Conservation (phyloP, 78 protist species). For the Acrasis kona region DNA sequence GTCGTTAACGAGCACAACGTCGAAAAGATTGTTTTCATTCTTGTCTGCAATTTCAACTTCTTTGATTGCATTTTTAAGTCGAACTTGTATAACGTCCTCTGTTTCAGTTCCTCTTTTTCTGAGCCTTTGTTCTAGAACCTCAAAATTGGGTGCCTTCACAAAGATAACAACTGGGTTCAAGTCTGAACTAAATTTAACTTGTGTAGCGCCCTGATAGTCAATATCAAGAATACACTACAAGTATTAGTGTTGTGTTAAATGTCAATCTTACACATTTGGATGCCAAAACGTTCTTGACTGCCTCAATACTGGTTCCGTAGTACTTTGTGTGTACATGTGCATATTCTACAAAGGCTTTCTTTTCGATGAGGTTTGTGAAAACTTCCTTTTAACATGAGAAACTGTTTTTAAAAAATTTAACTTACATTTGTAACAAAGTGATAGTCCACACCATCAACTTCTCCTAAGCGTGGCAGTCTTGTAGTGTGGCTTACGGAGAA, state of each 20-base stretch:
- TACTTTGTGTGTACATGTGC: slow-evolving; percentile 51
- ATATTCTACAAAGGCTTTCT: slow-evolving; percentile 42
- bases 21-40: slow-evolving; percentile 34
- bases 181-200: slow-evolving; percentile 27
- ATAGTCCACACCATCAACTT: slow-evolving; percentile 59
- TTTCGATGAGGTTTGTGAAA: neutral
- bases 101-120: slow-evolving; percentile 70
- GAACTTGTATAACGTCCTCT: slow-evolving; percentile 56
- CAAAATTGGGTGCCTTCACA: slow-evolving; percentile 62
- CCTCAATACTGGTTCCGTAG: slow-evolving; percentile 63
- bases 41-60: slow-evolving; percentile 62
- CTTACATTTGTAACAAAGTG: slow-evolving; percentile 27
- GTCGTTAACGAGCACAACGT: slow-evolving; percentile 56
- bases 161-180: slow-evolving; percentile 32
- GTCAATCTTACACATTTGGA: too few species aligned
- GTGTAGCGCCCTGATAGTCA: slow-evolving; percentile 82
- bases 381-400: slow-evolving; percentile 1
- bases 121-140: slow-evolving; percentile 55
- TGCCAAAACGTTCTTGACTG: too few species aligned
- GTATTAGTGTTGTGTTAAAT: too few species aligned
- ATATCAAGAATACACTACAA: slow-evolving; percentile 66
- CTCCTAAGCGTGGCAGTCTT: slow-evolving; percentile 62
- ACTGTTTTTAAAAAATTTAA: too few species aligned
- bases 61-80: slow-evolving; percentile 49
- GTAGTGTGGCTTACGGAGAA: slow-evolving; percentile 67